These are phyloP conservation scores for Paxillus involutus DNA, from an alignment of 768 basidiomycete species.

Conservation along the genomic window DNA sequence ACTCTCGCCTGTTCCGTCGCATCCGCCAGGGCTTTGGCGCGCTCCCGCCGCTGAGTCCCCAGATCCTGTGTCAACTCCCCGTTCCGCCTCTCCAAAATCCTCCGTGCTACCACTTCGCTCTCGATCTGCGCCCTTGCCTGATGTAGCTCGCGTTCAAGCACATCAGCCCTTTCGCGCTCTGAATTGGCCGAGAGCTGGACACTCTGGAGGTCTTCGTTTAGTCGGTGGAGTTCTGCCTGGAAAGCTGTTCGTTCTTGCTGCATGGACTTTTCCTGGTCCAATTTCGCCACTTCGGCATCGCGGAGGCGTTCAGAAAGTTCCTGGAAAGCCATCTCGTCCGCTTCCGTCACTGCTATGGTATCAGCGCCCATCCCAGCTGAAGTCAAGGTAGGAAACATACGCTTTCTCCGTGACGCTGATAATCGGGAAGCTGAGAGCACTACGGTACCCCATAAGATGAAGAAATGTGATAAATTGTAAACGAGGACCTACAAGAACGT, in stretches of 20 bases:
- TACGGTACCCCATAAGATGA: constrained; percentile 28
- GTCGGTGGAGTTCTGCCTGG: constrained; percentile 55
- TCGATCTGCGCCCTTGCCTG: constrained; percentile 64
- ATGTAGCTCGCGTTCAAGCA: constrained; percentile 63
- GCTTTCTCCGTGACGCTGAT: constrained; percentile 64
- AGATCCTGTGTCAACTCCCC: constrained; percentile 53
- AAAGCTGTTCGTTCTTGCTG: constrained; percentile 57
- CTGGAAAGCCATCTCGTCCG: constrained; percentile 72
- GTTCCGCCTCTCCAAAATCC: constrained; percentile 66
- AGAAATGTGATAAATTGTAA: not conserved
- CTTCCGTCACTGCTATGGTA: constrained; percentile 55
- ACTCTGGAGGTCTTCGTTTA: constrained; percentile 46
- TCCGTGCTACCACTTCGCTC: constrained; percentile 57
- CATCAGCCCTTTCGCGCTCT: constrained; percentile 54
- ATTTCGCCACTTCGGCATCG: constrained; percentile 53
- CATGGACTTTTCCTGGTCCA: constrained; percentile 54
- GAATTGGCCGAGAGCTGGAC: constrained; percentile 35
- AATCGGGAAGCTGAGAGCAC: constrained; percentile 78
- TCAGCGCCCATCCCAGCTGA: constrained; percentile 7
- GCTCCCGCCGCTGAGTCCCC: constrained; percentile 53
- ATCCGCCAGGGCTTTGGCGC: constrained; percentile 60
- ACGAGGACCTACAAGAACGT: constrained; percentile 62
- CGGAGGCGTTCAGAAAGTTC: constrained; percentile 72
- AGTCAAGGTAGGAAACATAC: constrained; percentile 43
- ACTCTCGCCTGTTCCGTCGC: constrained; percentile 63